phyloP scores from a whole-genome alignment of 768 basidiomycete genomes.

The Mycena vitilis region DNA sequence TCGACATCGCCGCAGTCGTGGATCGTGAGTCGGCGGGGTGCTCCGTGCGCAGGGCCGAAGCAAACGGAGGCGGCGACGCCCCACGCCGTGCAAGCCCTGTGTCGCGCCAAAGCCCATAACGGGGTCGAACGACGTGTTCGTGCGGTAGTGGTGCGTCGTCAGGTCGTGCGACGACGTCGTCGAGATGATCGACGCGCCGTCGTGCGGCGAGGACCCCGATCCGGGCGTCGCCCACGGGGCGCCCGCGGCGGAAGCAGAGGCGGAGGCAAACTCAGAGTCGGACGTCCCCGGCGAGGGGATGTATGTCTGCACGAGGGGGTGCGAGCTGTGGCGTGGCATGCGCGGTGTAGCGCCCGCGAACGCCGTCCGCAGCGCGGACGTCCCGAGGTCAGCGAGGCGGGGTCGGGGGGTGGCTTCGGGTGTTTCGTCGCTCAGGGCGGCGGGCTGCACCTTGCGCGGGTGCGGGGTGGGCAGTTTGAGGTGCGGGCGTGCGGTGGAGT shows the following conservation, averaged over 20 bases:
- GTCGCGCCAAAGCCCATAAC: conserved; percentile 79
- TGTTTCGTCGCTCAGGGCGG: conserved; percentile 44
- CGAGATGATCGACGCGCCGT: conserved; percentile 79
- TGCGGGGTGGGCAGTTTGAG: conserved; percentile 75
- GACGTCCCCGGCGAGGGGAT: conserved; percentile 53
- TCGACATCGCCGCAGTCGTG: too few relatives aligned
- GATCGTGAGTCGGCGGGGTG: too few relatives aligned
- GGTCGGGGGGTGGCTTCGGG: conserved; percentile 50
- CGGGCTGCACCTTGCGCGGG: conserved; percentile 52
- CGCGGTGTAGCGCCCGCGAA: conserved; percentile 76
- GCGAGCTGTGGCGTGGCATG: conserved; percentile 61
- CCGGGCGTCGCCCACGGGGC: conserved; percentile 50
- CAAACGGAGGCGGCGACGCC: too few relatives aligned
- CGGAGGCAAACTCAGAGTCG: conserved; percentile 48
- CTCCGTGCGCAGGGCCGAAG: too few relatives aligned
- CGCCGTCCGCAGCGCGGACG: conserved; percentile 56
- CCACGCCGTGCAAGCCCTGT: conserved; percentile 68
- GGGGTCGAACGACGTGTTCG: conserved; percentile 91
- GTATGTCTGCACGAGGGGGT: conserved; percentile 72
- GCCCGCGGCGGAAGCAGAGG: too few relatives aligned
- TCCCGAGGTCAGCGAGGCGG: conserved; percentile 30
- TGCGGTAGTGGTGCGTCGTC: conserved; percentile 75
- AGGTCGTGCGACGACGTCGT: conserved; percentile 91
- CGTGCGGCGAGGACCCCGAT: conserved; percentile 55
- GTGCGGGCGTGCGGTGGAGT: conserved; percentile 82